These are phyloP conservation scores for Scalesia atractyloides DNA, from an alignment of 129 eudicot genomes.

Conservation along the genomic window DNA sequence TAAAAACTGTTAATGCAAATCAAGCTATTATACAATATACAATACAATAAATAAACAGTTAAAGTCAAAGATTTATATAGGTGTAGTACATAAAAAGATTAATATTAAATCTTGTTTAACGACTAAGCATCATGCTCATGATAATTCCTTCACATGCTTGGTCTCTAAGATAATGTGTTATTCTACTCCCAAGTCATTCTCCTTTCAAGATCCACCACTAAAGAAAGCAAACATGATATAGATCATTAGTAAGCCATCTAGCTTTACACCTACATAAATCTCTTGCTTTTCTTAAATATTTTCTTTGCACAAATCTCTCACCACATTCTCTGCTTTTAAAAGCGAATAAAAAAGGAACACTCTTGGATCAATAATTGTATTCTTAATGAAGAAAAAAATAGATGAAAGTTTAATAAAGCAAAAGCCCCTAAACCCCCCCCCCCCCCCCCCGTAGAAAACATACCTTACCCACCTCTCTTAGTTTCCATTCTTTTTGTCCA, in stretches of 20 bases:
- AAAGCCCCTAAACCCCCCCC: constrained; percentile 33
- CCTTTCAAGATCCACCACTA: constrained; percentile 38
- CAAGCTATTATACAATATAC: too few species aligned
- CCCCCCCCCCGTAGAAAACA: constrained; percentile 1
- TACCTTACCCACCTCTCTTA: constrained; percentile 40
- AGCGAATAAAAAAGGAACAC: constrained; percentile 39
- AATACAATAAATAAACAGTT: too few species aligned
- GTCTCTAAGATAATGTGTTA: constrained; percentile 11
- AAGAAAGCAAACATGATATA: constrained; percentile 33
- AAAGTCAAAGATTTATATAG: too few species aligned
- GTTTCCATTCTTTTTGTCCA: constrained; percentile 28
- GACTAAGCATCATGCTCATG: constrained; percentile 7
- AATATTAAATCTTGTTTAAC: background rate
- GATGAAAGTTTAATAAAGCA: constrained; percentile 26
- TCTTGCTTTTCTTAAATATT: constrained; percentile 27
- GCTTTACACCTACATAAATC: constrained; percentile 34
- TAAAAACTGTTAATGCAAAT: too few species aligned
- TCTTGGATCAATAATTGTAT: constrained; percentile 44
- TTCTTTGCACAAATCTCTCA: constrained; percentile 22
- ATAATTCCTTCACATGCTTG: constrained; percentile 20
- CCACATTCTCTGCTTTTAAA: constrained; percentile 28
- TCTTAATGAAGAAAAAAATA: constrained; percentile 35
- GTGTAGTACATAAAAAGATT: too few species aligned
- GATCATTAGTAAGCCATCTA: constrained; percentile 28
- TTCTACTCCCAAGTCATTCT: constrained; percentile 17